Evolutionary conservation across 2,329 filamentous ascomycete genomes (phyloP).

Genomic region (Decorospora gaudefroyi): DNA sequence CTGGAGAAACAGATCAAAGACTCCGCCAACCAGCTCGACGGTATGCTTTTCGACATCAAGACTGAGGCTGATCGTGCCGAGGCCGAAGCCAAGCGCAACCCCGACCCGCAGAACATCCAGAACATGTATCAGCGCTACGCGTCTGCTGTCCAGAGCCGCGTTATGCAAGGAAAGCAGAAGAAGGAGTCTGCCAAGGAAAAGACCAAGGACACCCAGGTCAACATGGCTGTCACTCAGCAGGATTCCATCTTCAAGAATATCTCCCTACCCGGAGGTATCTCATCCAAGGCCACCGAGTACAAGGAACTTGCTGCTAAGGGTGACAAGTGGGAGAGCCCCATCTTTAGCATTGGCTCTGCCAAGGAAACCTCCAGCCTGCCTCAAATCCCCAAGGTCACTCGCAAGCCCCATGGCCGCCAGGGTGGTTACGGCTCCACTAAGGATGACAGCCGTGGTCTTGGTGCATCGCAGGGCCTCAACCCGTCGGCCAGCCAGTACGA

Average conservation of each 20-base stretch:
- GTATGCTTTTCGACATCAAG: conserved; percentile 75
- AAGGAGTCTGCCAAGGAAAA: conserved; percentile 59
- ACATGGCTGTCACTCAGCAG: conserved; percentile 81
- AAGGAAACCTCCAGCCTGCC: conserved; percentile 74
- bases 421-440: conserved; percentile 35
- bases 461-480: conserved; percentile 21
- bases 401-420: conserved; percentile 61
- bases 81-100: conserved; percentile 64
- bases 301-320: conserved; percentile 84
- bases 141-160: conserved; percentile 71
- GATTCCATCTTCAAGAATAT: conserved; percentile 93
- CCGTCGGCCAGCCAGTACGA: conserved; percentile 19
- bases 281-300: conserved; percentile 92
- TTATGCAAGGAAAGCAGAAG: conserved; percentile 79
- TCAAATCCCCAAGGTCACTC: conserved; percentile 55
- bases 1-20: conserved; percentile 89
- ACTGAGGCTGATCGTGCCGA: conserved; percentile 76
- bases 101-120: conserved; percentile 71
- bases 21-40: conserved; percentile 75
- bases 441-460: conserved; percentile 25
- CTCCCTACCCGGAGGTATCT: conserved; percentile 83
- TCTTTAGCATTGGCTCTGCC: conserved; percentile 85
- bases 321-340: conserved; percentile 89
- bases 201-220: conserved; percentile 71
- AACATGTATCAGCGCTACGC: conserved; percentile 89